These are phyloP conservation scores for Triticum timopheevii DNA, from an alignment of 176 grass and related monocot species.

Conservation along the genomic window DNA sequence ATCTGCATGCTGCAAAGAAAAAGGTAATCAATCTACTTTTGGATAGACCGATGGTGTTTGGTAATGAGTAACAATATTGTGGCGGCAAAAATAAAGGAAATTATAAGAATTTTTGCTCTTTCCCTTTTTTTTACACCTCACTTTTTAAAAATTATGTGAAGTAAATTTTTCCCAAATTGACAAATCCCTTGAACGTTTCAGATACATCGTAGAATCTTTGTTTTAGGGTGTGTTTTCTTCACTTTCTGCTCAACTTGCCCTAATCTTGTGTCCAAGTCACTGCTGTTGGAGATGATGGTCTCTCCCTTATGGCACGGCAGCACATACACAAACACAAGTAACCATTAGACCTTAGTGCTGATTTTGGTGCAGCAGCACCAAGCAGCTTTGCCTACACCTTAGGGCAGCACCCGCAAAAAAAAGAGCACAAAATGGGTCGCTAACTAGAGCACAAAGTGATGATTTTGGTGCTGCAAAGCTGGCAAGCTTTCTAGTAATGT, in stretches of 20 bases:
- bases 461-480: background rate
- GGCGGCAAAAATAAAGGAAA: background rate
- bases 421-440: background rate
- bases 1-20: background rate
- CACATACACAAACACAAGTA: background rate
- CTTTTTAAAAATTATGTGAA: background rate
- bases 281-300: background rate
- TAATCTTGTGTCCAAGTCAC: background rate
- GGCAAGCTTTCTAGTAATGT: background rate
- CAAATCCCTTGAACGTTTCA: background rate
- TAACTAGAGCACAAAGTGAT: background rate
- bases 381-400: background rate
- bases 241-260: background rate
- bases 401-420: background rate
- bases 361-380: background rate
- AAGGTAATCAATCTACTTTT: background rate
- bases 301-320: background rate
- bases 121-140: too few relatives aligned
- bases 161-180: background rate
- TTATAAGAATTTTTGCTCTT: background rate
- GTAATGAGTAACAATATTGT: background rate
- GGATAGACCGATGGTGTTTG: background rate
- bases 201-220: background rate
- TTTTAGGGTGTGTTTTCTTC: background rate
- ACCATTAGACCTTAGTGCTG: background rate